Percentiles rank a stretch among this genome's conserved stretches.
Evolutionary conservation across 1,139 yeast species (phyloP).

Genomic region (Scheffersomyces insectosa): DNA sequence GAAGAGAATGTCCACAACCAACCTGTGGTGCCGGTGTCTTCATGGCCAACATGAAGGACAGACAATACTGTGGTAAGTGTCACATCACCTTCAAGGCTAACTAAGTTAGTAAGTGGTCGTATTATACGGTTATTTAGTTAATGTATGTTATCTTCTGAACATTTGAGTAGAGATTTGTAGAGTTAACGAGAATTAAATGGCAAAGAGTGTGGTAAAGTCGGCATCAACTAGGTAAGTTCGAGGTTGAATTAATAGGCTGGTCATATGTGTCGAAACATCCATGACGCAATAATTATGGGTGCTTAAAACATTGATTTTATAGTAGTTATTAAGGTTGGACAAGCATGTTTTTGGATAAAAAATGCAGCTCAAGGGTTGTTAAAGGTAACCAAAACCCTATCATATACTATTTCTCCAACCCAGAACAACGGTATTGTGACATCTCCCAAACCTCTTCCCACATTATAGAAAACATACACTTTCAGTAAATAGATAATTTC

Average conservation of each 20-base stretch:
- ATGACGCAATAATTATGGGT: no score
- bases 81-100: conserved; percentile 84
- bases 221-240: neutral
- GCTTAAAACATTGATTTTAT: no score
- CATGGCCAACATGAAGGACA: conserved; percentile 99
- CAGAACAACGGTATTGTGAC: no score
- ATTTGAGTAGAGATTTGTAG: neutral
- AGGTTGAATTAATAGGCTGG: neutral
- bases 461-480: no score
- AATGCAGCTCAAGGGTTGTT: neutral
- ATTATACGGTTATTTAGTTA: neutral
- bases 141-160: conserved; percentile 1
- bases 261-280: no score
- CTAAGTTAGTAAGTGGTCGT: conserved; percentile 21
- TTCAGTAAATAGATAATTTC: no score
- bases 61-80: conserved; percentile 99
- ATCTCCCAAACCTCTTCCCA: no score
- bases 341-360: conserved; percentile 2
- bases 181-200: no score
- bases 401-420: no score
- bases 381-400: neutral
- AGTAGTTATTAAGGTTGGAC: no score
- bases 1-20: conserved; percentile 95
- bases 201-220: neutral
- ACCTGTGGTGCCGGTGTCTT: conserved; percentile 99